phyloP scores from a whole-genome alignment of 768 basidiomycete genomes.

The Dendrothele bispora region DNA sequence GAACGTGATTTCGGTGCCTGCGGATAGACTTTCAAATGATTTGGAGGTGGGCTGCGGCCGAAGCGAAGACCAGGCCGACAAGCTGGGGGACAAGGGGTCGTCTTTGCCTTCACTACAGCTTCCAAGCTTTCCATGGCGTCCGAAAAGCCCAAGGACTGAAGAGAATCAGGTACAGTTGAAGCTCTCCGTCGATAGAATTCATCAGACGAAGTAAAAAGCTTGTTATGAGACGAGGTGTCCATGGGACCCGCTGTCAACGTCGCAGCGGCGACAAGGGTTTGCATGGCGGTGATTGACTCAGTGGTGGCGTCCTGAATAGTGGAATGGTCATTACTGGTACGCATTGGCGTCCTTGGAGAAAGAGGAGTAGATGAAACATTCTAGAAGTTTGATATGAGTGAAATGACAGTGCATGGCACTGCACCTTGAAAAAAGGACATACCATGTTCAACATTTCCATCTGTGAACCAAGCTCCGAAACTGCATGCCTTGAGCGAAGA shows the following conservation, averaged over 20 bases:
- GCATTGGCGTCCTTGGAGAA: too few relatives aligned
- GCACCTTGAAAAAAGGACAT: too few relatives aligned
- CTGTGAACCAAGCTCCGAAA: too few relatives aligned
- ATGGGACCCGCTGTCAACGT: background rate
- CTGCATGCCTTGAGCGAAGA: too few relatives aligned
- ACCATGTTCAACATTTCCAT: too few relatives aligned
- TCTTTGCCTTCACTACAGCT: background rate
- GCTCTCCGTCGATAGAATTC: background rate
- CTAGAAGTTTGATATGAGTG: too few relatives aligned
- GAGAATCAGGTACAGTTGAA: background rate
- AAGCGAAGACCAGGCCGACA: background rate
- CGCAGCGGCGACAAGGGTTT: slow-evolving; percentile 1
- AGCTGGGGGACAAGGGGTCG: background rate
- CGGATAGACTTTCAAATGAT: background rate
- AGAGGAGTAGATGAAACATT: too few relatives aligned
- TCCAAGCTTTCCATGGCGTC: background rate
- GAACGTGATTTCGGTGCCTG: background rate
- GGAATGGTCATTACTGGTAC: too few relatives aligned
- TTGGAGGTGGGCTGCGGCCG: too few relatives aligned
- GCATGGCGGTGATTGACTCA: too few relatives aligned
- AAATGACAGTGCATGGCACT: too few relatives aligned
- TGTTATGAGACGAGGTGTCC: background rate
- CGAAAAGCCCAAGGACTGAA: background rate
- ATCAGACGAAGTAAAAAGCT: background rate
- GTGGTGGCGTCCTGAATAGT: too few relatives aligned